phyloP scores from a whole-genome alignment of 495 filamentous ascomycete species.

The Hyaloscypha finlandica region DNA sequence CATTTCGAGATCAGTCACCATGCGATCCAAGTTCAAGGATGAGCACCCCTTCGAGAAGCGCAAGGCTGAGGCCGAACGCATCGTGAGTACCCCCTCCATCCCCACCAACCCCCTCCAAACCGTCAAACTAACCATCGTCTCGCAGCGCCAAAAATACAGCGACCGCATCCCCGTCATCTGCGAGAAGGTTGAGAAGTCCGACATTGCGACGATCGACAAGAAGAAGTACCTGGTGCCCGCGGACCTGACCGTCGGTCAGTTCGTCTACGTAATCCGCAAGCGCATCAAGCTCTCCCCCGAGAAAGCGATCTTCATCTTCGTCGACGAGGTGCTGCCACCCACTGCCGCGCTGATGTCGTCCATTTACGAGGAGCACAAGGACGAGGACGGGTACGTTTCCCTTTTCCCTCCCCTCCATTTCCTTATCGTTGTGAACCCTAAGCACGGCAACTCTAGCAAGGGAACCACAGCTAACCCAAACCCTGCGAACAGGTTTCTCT shows the following conservation, averaged over 20 bases:
- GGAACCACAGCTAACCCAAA: neutral
- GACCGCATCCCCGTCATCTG: constrained; percentile 99
- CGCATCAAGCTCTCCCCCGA: constrained; percentile 99
- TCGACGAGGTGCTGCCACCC: constrained; percentile 96
- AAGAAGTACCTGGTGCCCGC: constrained; percentile 99
- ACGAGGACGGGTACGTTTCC: constrained; percentile 63
- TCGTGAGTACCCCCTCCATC: constrained; percentile 23
- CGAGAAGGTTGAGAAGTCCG: constrained; percentile 98
- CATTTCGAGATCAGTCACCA: constrained; percentile 47
- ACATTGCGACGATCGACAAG: constrained; percentile 99
- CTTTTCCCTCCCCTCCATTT: neutral
- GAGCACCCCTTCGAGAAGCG: constrained; percentile 99
- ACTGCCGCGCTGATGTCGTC: constrained; percentile 98
- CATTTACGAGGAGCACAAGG: constrained; percentile 99
- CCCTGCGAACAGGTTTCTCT: constrained; percentile 30
- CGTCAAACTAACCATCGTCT: constrained; percentile 5
- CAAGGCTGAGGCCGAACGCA: constrained; percentile 96
- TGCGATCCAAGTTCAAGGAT: constrained; percentile 99
- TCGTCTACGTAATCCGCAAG: constrained; percentile 99
- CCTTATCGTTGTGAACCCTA: neutral
- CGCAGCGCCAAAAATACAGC: constrained; percentile 87
- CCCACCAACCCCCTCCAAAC: neutral
- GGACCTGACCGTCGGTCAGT: constrained; percentile 98
- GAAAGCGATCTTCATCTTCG: constrained; percentile 99
- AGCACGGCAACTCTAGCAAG: neutral